Conservation (phyloP, 1,139 yeast genomes). For the Starmera stellimalicola region DNA sequence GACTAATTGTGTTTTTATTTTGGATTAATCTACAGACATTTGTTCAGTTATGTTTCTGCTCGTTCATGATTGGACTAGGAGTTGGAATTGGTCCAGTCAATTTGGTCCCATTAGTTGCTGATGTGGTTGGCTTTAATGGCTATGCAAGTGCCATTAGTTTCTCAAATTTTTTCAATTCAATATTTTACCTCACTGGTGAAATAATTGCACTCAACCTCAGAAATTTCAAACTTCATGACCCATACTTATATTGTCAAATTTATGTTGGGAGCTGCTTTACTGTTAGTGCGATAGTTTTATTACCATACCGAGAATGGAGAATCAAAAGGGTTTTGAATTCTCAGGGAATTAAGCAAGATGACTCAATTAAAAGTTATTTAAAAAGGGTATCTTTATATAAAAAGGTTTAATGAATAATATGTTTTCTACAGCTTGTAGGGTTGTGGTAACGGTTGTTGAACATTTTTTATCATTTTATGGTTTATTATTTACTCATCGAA, state of each 20-base stretch:
- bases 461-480: too few species aligned
- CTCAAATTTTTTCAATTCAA: conserved; percentile 22
- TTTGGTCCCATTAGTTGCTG: conserved; percentile 45
- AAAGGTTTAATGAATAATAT: not conserved
- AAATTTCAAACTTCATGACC: conserved; percentile 18
- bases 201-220: conserved; percentile 38
- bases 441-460: not conserved
- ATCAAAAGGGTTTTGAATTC: conserved; percentile 16
- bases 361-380: too few species aligned
- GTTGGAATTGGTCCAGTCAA: conserved; percentile 49
- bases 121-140: conserved; percentile 28
- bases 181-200: conserved; percentile 28
- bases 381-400: not conserved
- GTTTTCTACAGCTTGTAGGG: too few species aligned
- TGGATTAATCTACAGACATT: conserved; percentile 48
- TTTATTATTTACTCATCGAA: conserved; percentile 23
- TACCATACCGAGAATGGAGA: conserved; percentile 27
- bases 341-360: too few species aligned
- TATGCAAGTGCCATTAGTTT: conserved; percentile 26
- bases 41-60: conserved; percentile 36
- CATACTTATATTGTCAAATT: conserved; percentile 34
- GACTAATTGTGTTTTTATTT: conserved; percentile 29
- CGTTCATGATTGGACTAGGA: conserved; percentile 35
- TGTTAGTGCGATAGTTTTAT: conserved; percentile 21
- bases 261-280: conserved; percentile 30